Evolutionary conservation across 345 rosid genomes (phyloP), one percentile per base, ranked within the genome.

Genomic region (Eucalyptus curtisii): DNA sequence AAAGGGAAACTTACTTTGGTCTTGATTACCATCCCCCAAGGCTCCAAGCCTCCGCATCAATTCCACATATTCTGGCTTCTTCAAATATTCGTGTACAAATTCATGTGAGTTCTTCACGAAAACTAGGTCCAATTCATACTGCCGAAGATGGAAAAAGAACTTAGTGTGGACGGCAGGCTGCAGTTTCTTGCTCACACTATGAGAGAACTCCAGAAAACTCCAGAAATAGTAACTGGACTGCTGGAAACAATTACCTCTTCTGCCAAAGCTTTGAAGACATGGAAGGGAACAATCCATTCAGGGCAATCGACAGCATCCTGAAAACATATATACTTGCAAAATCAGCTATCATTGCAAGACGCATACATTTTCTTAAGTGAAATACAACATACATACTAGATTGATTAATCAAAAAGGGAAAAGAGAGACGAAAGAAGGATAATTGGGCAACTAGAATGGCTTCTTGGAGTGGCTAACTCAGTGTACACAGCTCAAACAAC

Each of bases 291-390:
- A 89, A 98, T 95, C 99, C 98, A 98, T 92, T 98, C 99, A 85
- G 99, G 99, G 89, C 99, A 95, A 91, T 96, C 99, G 8, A 98
- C 98, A 86, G 99, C 99, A 95, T 98, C 99, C 99, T 97, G 92
- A 90, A 92, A 87, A 61, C 88, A 71, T 66, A 88, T 90, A 86
- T 66, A 53, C 85, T 27, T 81, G 48, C 25, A 49, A 37, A 45
- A 85, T n/a, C 50, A 49, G 42, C 19, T 15, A 49, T 30, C 52
- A 49, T 85, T 47, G 52, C 87, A 27, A 85, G 42, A 52, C 42
- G 4, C 48, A 13, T 22, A 8, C 52, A 49, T 31, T 33, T n/a
- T 85, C 31, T 30, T 85, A 30, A 49, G 87, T 85, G 55, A 42
- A 66, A 66, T n/a, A n/a, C 45, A 49, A n/a, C 80, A 45, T 31